Evolutionary conservation across 2,329 filamentous ascomycete genomes (phyloP).

Genomic region (Scytalidium lignicola): DNA sequence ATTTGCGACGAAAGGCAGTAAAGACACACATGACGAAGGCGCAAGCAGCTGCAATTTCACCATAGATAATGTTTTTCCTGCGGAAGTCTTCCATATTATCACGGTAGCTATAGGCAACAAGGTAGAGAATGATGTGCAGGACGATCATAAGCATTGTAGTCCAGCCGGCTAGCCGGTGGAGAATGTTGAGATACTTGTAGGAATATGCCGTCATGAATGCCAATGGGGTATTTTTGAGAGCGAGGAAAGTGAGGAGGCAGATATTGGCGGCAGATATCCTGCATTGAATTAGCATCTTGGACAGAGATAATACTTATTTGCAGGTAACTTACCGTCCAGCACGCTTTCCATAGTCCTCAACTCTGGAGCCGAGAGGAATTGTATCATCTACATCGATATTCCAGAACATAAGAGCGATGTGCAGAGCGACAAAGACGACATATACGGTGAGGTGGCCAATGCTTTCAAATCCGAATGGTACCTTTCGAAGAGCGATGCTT

Average conservation of each 20-base stretch:
- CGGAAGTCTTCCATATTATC: neutral
- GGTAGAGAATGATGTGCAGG: constrained; percentile 41
- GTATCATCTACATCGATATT: constrained; percentile 8
- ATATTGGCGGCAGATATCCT: constrained; percentile 45
- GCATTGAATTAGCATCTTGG: constrained; percentile 13
- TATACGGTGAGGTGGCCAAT: constrained; percentile 32
- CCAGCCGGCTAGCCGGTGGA: constrained; percentile 48
- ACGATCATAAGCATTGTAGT: constrained; percentile 39
- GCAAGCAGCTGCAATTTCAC: constrained; percentile 35
- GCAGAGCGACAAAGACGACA: constrained; percentile 29
- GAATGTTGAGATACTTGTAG: constrained; percentile 51
- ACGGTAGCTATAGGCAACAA: constrained; percentile 7
- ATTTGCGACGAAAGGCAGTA: constrained; percentile 34
- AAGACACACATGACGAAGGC: constrained; percentile 39
- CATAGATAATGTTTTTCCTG: neutral
- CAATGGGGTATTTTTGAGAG: constrained; percentile 52
- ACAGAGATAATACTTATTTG: neutral
- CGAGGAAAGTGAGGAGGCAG: constrained; percentile 44
- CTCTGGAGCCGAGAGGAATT: constrained; percentile 4
- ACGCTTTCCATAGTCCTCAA: constrained; percentile 4
- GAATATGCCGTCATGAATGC: constrained; percentile 46
- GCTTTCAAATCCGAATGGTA: constrained; percentile 31
- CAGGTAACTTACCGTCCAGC: constrained; percentile 11
- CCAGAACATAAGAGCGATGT: constrained; percentile 29
- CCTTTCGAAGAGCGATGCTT: constrained; percentile 8